Evolutionary conservation across 768 basidiomycete genomes (phyloP), one percentile per base, ranked within the genome.

Genomic region (Cystofilobasidium bisporidii): DNA sequence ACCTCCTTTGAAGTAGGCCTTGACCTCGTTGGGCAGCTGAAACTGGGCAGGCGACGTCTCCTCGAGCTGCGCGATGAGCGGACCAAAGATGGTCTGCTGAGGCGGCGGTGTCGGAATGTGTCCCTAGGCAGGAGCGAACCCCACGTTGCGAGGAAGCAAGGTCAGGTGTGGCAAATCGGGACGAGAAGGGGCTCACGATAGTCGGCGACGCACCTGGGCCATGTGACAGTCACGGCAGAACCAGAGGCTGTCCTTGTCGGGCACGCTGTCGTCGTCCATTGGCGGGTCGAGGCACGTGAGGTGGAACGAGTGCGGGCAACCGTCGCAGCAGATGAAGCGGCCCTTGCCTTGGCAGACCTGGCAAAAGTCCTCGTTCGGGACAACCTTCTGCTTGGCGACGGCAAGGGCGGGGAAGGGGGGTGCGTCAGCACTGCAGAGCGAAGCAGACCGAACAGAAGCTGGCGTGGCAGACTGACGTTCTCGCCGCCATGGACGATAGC

Each of bases 261-360:
- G 87, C 55, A 96, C 84, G 77, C 96, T 91, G 70, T 87, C 82
- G 59, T 85, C 80, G 70, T 92, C 89, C 81, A 97, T 83, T 26
- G 96, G 96, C 63, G 96, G 96, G 77, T 99, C 88, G 71, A 99
- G 82, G 77, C 96, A 99, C 83, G 88, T 86, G 69, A 98, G 85
- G 78, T 99, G 96, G 77, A 96, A 99, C 10, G 92, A 91, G 71
- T 87, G 81, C 41, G 94, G 90, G 76, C 96, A 99, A 24, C 93
- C 92, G 77, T 98, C 96, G 77, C 96, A 99, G 76, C 96, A 98
- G 24, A 99, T 84, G 69, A 98, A 82, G 53, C 87, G 84, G 58
- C 94, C 94, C 71, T 77, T 79, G 26, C 78, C 80, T 36, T 74
- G 67, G 72, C 80, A 81, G 0, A 77, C 71, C 9, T 79, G 78